A percentile compares a stretch with the other conserved stretches of the same genome.
Evolutionary conservation across 345 rosid species (phyloP).

Genomic region (Aegle marmelos): DNA sequence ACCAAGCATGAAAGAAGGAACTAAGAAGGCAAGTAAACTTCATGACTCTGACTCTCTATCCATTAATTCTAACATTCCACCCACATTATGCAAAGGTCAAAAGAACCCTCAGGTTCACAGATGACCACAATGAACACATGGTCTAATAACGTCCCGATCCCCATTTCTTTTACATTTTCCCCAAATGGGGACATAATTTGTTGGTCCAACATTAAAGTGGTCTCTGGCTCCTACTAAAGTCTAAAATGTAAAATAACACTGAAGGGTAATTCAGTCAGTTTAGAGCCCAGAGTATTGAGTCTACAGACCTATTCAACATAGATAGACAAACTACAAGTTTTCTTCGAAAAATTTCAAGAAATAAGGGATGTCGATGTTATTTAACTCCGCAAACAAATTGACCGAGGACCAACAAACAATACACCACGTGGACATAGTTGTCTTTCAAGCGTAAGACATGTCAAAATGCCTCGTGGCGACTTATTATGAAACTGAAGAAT

Average conservation of each 20-base stretch:
- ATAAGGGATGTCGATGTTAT: neutral
- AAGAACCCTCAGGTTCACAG: constrained; percentile 1
- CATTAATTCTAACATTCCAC: constrained; percentile 23
- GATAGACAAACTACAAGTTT: neutral
- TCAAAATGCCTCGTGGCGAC: constrained; percentile 27
- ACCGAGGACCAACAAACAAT: neutral
- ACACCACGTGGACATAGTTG: constrained; percentile 3
- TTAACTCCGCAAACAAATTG: neutral
- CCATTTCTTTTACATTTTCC: neutral
- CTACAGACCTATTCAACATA: neutral
- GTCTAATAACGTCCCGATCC: neutral
- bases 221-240: neutral
- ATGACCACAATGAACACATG: neutral
- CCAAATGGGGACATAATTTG: neutral
- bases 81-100: constrained; percentile 2
- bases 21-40: constrained; percentile 27
- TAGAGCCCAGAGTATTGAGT: too few species aligned
- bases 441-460: neutral
- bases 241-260: neutral
- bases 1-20: constrained; percentile 11
- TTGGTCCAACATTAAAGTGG: neutral
- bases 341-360: too few species aligned
- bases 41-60: constrained; percentile 32
- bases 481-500: neutral
- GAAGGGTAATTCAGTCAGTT: neutral